Evolutionary conservation across 2,329 filamentous ascomycete genomes (phyloP), one percentile per base, ranked within the genome.

Genomic region (Pseudogymnoascus sp.): DNA sequence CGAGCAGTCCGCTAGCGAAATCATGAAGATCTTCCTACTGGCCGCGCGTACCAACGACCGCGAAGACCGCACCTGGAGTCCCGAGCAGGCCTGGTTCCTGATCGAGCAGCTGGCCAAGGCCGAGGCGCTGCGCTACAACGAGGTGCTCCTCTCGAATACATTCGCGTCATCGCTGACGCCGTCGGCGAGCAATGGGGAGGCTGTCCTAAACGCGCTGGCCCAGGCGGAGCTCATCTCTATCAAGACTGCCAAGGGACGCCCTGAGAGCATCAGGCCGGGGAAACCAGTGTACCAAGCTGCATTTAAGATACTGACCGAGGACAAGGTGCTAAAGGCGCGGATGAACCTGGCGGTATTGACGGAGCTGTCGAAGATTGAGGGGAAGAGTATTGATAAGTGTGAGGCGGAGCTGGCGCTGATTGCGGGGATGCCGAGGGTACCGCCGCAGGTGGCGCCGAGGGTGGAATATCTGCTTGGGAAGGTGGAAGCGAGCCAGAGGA

Each of bases 11-110:
- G 90, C 92, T 0, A 90, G 90, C 0, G 95, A 97, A 72, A 93
- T 97, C 59, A 78, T 96, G 65, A 96, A 96, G 72, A 92, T 97
- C 82, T 97, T 93, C 77, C 84, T 99, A 31, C 79, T 96, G 71
- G 83, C 83, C 60, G 72, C 78, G 1, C 73, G 72, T 14, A 73
- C 77, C 14, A 74, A 72, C 42, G 72, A 75, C 16, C 72, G 74
- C 12, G 77, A 79, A 2, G 77, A 80, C 42, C 83, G 83, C 31
- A 83, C 84, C 62, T 97, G 91, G 90, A 90, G 87, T 0, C 80
- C 86, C 3, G 88, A 95, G 71, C 95, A 97, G 77, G 93, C 91
- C 0, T 97, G 95, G 95, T 83, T 88, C 65, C 78, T 99, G 1
- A 88, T 97, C 75, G 93, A 90, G 72, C 80, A 84, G 31, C 85